Evolutionary conservation across 306 rosid genomes (phyloP).

Genomic region (Rosa lucieae): DNA sequence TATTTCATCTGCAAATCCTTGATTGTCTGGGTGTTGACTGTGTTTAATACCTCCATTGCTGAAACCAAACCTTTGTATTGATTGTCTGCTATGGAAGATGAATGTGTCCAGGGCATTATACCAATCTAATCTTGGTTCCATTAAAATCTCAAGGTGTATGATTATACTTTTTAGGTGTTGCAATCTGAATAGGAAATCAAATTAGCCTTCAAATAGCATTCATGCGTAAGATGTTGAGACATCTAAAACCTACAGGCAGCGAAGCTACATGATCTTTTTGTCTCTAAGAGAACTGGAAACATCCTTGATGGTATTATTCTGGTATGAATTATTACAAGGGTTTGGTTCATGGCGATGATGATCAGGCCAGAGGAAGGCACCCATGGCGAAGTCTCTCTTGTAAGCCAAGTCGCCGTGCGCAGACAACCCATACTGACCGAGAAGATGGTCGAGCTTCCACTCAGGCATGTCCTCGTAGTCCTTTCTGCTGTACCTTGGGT

Average conservation of each 20-base stretch:
- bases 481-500: slow-evolving; percentile 64
- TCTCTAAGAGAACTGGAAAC: slow-evolving; percentile 10
- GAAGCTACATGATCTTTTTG: slow-evolving; percentile 20
- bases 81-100: background rate
- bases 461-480: slow-evolving; percentile 78
- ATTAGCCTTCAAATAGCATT: background rate
- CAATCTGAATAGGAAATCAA: background rate
- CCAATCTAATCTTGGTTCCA: background rate
- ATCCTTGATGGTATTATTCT: slow-evolving; percentile 1
- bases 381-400: slow-evolving; percentile 73
- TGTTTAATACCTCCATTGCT: background rate
- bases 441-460: slow-evolving; percentile 70
- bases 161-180: background rate
- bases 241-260: background rate
- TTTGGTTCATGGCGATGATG: slow-evolving; percentile 13
- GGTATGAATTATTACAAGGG: background rate
- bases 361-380: slow-evolving; percentile 77
- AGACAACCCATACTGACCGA: slow-evolving; percentile 70
- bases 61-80: too few species aligned
- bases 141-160: background rate
- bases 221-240: background rate
- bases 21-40: background rate
- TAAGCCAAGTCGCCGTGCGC: slow-evolving; percentile 59
- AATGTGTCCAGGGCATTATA: background rate
- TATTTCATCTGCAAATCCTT: background rate